phyloP scores from a whole-genome alignment of 768 basidiomycete genomes.

The Tulasnella sp. region DNA sequence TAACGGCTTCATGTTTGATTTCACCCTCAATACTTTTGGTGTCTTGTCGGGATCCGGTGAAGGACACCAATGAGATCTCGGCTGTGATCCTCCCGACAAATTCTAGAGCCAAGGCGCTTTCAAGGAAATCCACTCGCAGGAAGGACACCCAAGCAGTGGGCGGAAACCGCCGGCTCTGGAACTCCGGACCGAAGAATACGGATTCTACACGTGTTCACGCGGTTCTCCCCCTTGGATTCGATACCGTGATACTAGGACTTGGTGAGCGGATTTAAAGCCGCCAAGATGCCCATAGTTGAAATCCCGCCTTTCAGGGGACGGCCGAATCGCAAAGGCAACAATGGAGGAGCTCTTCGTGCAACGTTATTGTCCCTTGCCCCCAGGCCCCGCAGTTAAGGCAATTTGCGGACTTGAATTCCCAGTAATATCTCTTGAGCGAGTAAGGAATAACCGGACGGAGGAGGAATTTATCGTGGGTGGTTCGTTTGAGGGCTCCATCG shows the following conservation, averaged over 20 bases:
- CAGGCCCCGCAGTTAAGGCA: conserved; percentile 22
- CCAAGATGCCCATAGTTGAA: neutral
- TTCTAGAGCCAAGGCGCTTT: neutral
- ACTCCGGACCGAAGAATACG: neutral
- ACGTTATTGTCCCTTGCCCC: neutral
- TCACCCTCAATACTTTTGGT: conserved; percentile 10
- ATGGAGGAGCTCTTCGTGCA: conserved; percentile 12
- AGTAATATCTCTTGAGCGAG: conserved; percentile 51
- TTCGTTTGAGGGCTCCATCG: conserved; percentile 71
- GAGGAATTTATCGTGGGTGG: conserved; percentile 69
- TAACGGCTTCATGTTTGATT: neutral
- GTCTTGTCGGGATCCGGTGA: neutral
- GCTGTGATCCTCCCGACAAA: neutral
- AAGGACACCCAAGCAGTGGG: neutral
- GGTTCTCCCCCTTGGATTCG: conserved; percentile 54
- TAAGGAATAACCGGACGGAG: conserved; percentile 55
- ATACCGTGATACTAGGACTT: conserved; percentile 58
- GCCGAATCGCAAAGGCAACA: conserved; percentile 12
- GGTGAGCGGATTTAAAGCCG: conserved; percentile 42
- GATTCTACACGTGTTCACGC: conserved; percentile 33
- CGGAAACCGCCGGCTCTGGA: neutral
- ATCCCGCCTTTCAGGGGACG: conserved; percentile 23
- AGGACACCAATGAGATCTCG: neutral
- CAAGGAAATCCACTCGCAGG: neutral
- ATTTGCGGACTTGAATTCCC: conserved; percentile 43